phyloP scores from a whole-genome alignment of 2,329 filamentous ascomycete genomes.

The Colletotrichum euphorbiae region DNA sequence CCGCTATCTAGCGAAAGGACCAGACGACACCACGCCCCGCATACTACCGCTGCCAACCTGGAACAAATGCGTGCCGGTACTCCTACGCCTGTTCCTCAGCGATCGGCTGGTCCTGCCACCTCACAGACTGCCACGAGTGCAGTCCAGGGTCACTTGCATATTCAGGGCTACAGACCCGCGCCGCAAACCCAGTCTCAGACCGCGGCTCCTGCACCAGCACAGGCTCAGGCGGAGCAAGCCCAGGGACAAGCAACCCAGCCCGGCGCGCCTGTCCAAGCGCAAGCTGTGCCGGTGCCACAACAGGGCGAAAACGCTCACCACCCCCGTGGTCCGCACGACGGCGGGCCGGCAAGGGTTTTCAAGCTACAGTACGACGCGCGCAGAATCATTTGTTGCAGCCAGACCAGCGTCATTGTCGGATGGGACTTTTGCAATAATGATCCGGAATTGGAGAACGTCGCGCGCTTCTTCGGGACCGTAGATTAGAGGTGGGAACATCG shows the following conservation, averaged over 20 bases:
- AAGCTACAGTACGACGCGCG: conserved; percentile 96
- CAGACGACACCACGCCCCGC: conserved; percentile 9
- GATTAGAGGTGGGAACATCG: conserved; percentile 51
- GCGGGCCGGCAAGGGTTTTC: conserved; percentile 77
- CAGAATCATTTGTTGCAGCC: conserved; percentile 93
- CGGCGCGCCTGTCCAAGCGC: conserved; percentile 36
- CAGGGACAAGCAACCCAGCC: conserved; percentile 11
- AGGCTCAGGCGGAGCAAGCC: conserved; percentile 7
- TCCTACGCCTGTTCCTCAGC: neutral
- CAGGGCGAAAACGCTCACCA: conserved; percentile 50
- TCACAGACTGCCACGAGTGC: conserved; percentile 11
- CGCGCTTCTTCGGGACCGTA: conserved; percentile 79
- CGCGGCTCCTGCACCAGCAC: neutral
- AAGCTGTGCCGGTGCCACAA: conserved; percentile 32
- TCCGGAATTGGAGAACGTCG: conserved; percentile 79
- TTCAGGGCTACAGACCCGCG: conserved; percentile 11
- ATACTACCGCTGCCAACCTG: neutral
- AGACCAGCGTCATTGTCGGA: conserved; percentile 90
- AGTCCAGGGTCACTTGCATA: conserved; percentile 33
- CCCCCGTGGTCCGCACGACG: conserved; percentile 60
- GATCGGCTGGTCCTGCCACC: neutral
- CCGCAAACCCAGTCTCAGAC: neutral
- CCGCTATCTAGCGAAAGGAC: neutral
- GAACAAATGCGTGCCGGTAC: neutral
- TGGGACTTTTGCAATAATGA: conserved; percentile 98